Evolutionary conservation across 2,329 filamentous ascomycete genomes (phyloP).

Genomic region (Orbilia blumenaviensis): DNA sequence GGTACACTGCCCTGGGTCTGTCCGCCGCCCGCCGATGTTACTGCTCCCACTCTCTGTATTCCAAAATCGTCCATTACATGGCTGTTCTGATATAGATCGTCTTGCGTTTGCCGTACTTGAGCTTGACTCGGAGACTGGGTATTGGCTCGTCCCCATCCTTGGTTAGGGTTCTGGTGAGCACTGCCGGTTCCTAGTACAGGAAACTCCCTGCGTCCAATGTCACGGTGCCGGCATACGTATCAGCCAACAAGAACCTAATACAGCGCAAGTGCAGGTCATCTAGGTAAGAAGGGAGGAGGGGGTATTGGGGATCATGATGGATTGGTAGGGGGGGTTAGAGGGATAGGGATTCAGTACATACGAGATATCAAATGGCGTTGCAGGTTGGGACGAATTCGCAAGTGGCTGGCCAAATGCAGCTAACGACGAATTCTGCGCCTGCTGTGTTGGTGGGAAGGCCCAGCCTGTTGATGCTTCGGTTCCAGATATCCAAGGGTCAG

Average conservation of each 20-base stretch:
- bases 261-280: neutral
- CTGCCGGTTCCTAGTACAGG: conserved; percentile 51
- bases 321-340: neutral
- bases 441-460: conserved; percentile 45
- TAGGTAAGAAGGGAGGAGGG: neutral
- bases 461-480: conserved; percentile 45
- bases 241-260: conserved; percentile 15
- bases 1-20: conserved; percentile 29
- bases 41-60: conserved; percentile 43
- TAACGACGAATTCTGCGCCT: conserved; percentile 46
- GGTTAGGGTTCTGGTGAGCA: conserved; percentile 52
- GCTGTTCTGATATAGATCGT: conserved; percentile 42
- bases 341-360: conserved; percentile 29
- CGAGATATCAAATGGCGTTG: conserved; percentile 53
- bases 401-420: conserved; percentile 41
- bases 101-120: conserved; percentile 41
- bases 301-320: neutral
- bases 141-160: conserved; percentile 50
- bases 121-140: conserved; percentile 47
- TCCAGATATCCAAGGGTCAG: neutral
- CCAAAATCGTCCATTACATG: conserved; percentile 48
- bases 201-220: conserved; percentile 50
- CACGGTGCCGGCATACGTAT: conserved; percentile 19
- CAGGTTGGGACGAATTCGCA: conserved; percentile 46
- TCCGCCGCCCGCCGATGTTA: no score